Conservation (phyloP, 805 yeast genomes). For the Osmozyma mogii region DNA sequence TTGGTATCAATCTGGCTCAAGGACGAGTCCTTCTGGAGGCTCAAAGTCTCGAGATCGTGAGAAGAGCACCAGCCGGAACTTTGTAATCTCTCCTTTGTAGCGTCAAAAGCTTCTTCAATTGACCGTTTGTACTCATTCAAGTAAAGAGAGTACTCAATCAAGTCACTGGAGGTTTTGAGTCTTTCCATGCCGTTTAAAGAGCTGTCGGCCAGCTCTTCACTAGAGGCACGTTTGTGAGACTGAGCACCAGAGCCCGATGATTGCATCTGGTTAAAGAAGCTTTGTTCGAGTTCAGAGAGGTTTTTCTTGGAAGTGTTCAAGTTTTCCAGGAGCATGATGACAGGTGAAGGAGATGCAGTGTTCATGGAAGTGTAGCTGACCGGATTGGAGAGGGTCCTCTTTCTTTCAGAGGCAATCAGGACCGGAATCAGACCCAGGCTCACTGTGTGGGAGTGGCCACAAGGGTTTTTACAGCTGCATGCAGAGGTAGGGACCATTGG, state of each 20-base stretch:
- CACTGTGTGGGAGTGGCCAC: neutral
- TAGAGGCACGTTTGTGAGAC: neutral
- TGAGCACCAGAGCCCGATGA: neutral
- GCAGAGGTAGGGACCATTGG: too few species aligned
- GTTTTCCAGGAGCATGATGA: slow-evolving; percentile 32
- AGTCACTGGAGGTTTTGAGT: slow-evolving; percentile 18
- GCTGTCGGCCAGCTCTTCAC: slow-evolving; percentile 2
- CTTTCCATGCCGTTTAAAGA: neutral
- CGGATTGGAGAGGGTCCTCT: slow-evolving; percentile 16
- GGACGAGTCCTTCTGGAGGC: slow-evolving; percentile 29
- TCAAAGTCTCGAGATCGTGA: slow-evolving; percentile 32
- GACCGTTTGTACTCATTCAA: slow-evolving; percentile 26
- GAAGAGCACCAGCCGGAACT: slow-evolving; percentile 37
- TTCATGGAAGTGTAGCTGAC: slow-evolving; percentile 9
- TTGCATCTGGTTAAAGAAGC: slow-evolving; percentile 17
- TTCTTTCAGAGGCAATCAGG: slow-evolving; percentile 6
- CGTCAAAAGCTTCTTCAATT: slow-evolving; percentile 25
- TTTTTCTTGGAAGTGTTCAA: slow-evolving; percentile 20
- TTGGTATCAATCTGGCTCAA: slow-evolving; percentile 31
- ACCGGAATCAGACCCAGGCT: slow-evolving; percentile 2
- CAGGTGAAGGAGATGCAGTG: slow-evolving; percentile 31
- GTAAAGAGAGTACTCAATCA: slow-evolving; percentile 25
- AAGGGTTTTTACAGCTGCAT: too few species aligned
- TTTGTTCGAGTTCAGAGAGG: slow-evolving; percentile 26
- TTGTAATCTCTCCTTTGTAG: slow-evolving; percentile 23